A percentile compares a stretch with the other conserved stretches of the same genome.
Conservation (phyloP, 225 moss, liverwort and hornwort species). For the Neckera pumila region DNA sequence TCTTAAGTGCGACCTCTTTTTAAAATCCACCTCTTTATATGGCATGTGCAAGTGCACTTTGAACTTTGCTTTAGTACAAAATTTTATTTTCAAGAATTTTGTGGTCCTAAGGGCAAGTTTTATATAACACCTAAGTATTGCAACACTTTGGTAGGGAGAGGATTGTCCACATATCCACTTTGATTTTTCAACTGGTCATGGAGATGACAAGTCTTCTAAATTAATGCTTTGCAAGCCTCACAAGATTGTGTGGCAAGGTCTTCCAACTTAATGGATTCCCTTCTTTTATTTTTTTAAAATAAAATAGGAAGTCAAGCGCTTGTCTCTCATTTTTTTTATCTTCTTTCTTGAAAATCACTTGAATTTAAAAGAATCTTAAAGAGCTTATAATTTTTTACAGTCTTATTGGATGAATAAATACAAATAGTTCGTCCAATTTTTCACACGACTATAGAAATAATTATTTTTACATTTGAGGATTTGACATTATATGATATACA, state of each 20-base stretch:
- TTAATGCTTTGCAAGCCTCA: rapidly evolving
- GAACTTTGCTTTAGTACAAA: background rate
- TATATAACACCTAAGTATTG: rapidly evolving
- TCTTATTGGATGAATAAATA: no score
- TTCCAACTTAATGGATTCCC: background rate
- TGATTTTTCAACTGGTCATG: background rate
- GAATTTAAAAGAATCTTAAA: background rate
- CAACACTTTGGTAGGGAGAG: background rate
- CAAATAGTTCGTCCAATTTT: no score
- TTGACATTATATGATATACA: background rate
- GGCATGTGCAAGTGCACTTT: background rate
- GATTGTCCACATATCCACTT: background rate
- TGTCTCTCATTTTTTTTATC: background rate
- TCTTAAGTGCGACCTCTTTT: background rate
- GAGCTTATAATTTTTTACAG: no score
- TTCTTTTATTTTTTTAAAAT: background rate
- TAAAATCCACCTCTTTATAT: background rate
- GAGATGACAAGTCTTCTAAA: background rate
- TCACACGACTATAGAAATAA: no score
- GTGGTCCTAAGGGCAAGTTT: background rate
- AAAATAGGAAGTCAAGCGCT: background rate
- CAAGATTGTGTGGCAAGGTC: background rate
- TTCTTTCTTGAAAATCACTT: background rate
- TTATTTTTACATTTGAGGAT: background rate
- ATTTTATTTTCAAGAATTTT: background rate